These are phyloP conservation scores for Naumovozyma dairenensis DNA, from an alignment of 805 yeast genomes.

Conservation along the genomic window DNA sequence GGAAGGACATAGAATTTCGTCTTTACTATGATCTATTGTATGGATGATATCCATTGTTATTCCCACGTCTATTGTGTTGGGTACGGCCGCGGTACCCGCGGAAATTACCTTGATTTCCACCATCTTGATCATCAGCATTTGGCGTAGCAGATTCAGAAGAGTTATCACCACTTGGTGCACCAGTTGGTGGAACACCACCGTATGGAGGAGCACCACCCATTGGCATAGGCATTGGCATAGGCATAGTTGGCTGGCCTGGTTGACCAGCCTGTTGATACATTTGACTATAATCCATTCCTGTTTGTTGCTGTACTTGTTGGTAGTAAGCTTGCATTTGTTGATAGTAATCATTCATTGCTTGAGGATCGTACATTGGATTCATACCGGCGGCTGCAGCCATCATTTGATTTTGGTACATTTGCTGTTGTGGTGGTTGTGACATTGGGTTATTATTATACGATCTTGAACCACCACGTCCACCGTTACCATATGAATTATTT, in stretches of 20 bases:
- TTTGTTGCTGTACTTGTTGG: conserved; percentile 28
- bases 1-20: background rate
- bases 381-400: conserved; percentile 23
- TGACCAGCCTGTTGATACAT: conserved; percentile 28
- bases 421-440: conserved; percentile 8
- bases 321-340: conserved; percentile 48
- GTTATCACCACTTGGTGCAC: conserved; percentile 8
- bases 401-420: conserved; percentile 28
- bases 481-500: conserved; percentile 4
- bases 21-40: conserved; percentile 17
- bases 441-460: conserved; percentile 7
- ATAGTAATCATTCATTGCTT: conserved; percentile 56
- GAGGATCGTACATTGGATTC: conserved; percentile 34
- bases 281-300: conserved; percentile 26
- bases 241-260: conserved; percentile 23
- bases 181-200: background rate
- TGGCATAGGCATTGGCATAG: conserved; percentile 26
- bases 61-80: conserved; percentile 12
- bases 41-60: conserved; percentile 22
- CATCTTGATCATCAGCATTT: conserved; percentile 12
- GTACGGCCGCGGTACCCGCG: conserved; percentile 19
- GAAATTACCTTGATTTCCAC: conserved; percentile 7
- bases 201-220: conserved; percentile 10
- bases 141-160: conserved; percentile 18
- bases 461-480: conserved; percentile 13